These are phyloP conservation scores for Durotheca rogersii DNA, from an alignment of 495 filamentous ascomycete genomes.

Conservation along the genomic window DNA sequence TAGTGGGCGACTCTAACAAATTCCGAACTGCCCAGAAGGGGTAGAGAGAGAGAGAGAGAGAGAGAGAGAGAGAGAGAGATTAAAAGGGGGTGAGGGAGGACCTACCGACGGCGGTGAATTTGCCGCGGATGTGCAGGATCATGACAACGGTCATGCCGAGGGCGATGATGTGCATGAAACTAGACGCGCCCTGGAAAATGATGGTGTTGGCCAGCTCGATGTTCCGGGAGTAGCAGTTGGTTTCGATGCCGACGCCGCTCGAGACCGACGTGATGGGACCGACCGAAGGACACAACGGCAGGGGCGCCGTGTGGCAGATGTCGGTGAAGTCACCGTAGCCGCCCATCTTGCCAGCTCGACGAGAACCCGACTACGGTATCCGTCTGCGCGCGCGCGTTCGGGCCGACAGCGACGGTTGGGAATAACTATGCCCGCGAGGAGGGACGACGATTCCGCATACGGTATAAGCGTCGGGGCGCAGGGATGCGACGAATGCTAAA, in stretches of 20 bases:
- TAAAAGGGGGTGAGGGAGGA: too few species aligned
- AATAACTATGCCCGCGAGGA: slow-evolving; percentile 19
- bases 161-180: slow-evolving; percentile 89
- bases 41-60: too few species aligned
- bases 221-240: slow-evolving; percentile 90
- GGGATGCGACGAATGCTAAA: too few species aligned
- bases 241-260: slow-evolving; percentile 74
- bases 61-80: too few species aligned
- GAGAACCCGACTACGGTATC: too few species aligned
- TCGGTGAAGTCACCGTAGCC: slow-evolving; percentile 80
- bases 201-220: slow-evolving; percentile 97
- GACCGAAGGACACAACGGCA: slow-evolving; percentile 87
- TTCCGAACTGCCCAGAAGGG: too few species aligned
- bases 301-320: slow-evolving; percentile 80
- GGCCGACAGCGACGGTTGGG: too few species aligned
- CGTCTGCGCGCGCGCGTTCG: too few species aligned
- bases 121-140: slow-evolving; percentile 93
- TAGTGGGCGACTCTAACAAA: slow-evolving; percentile 10
- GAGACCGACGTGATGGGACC: slow-evolving; percentile 63
- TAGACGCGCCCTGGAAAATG: slow-evolving; percentile 92
- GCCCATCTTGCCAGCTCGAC: slow-evolving; percentile 70
- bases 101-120: slow-evolving; percentile 98
- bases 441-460: too few species aligned
- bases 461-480: too few species aligned
- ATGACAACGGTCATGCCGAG: slow-evolving; percentile 92